A percentile compares a stretch with the other conserved stretches of the same genome.
phyloP scores from a whole-genome alignment of 2,329 filamentous ascomycete species.

The Malbranchea zuffiana region DNA sequence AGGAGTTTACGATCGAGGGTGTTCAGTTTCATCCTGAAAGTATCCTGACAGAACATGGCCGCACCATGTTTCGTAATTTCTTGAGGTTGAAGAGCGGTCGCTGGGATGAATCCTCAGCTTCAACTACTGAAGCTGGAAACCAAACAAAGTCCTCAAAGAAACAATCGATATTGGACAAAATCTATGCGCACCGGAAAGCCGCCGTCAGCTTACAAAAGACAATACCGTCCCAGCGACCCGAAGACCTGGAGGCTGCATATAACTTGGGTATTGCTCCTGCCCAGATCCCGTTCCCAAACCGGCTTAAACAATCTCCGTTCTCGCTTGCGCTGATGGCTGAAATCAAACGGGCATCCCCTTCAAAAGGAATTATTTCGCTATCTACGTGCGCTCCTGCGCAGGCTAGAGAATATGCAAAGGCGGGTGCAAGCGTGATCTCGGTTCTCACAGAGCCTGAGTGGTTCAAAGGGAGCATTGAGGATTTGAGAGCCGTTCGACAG shows the following conservation, averaged over 20 bases:
- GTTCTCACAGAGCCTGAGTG: conserved; percentile 97
- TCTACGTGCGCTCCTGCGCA: conserved; percentile 80
- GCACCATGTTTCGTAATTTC: conserved; percentile 87
- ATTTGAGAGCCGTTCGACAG: conserved; percentile 75
- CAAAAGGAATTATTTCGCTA: conserved; percentile 86
- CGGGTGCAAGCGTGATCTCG: conserved; percentile 92
- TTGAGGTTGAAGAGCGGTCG: conserved; percentile 77
- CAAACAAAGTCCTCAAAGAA: conserved; percentile 43
- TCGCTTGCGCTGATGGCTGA: conserved; percentile 93
- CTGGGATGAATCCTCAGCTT: conserved; percentile 65
- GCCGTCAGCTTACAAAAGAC: conserved; percentile 70
- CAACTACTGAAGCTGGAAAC: conserved; percentile 18
- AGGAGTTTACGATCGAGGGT: conserved; percentile 79
- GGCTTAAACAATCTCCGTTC: conserved; percentile 71
- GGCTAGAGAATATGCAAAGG: conserved; percentile 80
- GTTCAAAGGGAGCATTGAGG: conserved; percentile 98
- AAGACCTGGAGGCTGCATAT: conserved; percentile 78
- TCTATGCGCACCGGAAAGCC: conserved; percentile 70
- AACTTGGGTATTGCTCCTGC: conserved; percentile 75
- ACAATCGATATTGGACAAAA: conserved; percentile 78
- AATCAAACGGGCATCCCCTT: conserved; percentile 92
- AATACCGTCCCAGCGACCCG: conserved; percentile 71
- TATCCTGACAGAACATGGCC: conserved; percentile 81
- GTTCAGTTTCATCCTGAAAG: conserved; percentile 98
- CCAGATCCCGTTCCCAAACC: conserved; percentile 65